Conservation (phyloP, 257 asterid species). For the Plantago elongata region DNA sequence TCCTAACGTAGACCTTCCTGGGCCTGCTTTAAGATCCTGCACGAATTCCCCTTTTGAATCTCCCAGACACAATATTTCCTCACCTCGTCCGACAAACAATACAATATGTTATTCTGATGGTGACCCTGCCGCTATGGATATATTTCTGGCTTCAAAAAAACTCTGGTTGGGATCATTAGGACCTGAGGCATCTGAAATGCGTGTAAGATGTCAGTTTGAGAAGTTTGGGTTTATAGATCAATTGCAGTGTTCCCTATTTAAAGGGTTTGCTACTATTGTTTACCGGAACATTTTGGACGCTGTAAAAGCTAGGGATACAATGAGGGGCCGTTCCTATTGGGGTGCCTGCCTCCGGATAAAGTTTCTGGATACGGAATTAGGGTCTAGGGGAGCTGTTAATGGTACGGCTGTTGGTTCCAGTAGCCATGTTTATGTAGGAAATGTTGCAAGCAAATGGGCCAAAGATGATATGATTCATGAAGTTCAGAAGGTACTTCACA, state of each 20-base stretch:
- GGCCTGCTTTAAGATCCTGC: slow-evolving; percentile 42
- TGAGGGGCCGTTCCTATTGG: slow-evolving; percentile 76
- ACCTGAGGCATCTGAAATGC: slow-evolving; percentile 74
- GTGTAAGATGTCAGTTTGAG: slow-evolving; percentile 65
- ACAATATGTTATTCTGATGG: slow-evolving; percentile 60
- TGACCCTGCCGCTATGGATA: slow-evolving; percentile 74
- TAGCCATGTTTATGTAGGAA: slow-evolving; percentile 73
- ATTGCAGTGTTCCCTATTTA: slow-evolving; percentile 42
- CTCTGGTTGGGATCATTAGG: slow-evolving; percentile 82
- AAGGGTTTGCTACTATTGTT: slow-evolving; percentile 70
- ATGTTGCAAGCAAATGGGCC: slow-evolving; percentile 64
- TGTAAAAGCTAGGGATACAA: slow-evolving; percentile 75
- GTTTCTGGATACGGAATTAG: slow-evolving; percentile 72
- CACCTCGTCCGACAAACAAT: slow-evolving; percentile 47
- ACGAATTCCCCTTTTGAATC: slow-evolving; percentile 54
- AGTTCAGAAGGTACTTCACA: slow-evolving; percentile 56
- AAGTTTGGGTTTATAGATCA: slow-evolving; percentile 71
- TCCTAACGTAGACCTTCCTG: slow-evolving; percentile 34
- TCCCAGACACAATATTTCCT: slow-evolving; percentile 43
- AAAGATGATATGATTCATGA: slow-evolving; percentile 81
- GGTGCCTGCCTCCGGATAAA: slow-evolving; percentile 64
- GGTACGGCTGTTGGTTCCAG: slow-evolving; percentile 67
- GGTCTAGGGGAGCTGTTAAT: slow-evolving; percentile 61
- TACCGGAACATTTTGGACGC: slow-evolving; percentile 76
- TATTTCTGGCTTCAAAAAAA: slow-evolving; percentile 76